Percentiles rank a stretch among this genome's conserved stretches.
phyloP scores from a whole-genome alignment of 2,329 filamentous ascomycete species.

The Raffaelea albimanens region DNA sequence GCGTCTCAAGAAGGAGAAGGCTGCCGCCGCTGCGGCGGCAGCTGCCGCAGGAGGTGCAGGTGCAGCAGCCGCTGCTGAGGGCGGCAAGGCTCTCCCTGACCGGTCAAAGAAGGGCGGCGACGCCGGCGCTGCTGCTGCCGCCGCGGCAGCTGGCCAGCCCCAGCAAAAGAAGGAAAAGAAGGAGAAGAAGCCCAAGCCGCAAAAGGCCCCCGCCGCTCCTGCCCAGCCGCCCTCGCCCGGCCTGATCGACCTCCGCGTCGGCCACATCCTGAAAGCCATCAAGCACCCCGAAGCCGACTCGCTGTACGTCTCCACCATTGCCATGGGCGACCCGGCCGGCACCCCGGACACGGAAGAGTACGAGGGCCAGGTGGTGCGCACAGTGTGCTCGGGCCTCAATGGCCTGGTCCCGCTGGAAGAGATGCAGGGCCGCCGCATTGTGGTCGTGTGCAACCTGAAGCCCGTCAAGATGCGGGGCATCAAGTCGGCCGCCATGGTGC shows the following conservation, averaged over 20 bases:
- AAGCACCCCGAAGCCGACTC: slow-evolving; percentile 96
- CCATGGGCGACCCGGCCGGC: slow-evolving; percentile 78
- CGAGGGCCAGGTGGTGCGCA: slow-evolving; percentile 85
- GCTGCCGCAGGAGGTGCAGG: slow-evolving; percentile 32
- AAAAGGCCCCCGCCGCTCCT: slow-evolving; percentile 56
- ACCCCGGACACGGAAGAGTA: slow-evolving; percentile 84
- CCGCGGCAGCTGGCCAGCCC: slow-evolving; percentile 38
- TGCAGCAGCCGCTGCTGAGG: slow-evolving; percentile 22
- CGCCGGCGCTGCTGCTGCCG: slow-evolving; percentile 25
- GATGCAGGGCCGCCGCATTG: slow-evolving; percentile 93
- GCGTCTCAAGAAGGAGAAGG: slow-evolving; percentile 93
- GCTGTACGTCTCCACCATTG: slow-evolving; percentile 90
- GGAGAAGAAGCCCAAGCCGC: slow-evolving; percentile 72
- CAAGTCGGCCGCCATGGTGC: slow-evolving; percentile 76
- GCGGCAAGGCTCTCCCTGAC: slow-evolving; percentile 43
- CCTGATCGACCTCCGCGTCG: slow-evolving; percentile 90
- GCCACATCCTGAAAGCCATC: slow-evolving; percentile 92
- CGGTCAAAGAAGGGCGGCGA: slow-evolving; percentile 50
- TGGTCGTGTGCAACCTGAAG: slow-evolving; percentile 96
- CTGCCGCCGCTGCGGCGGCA: slow-evolving; percentile 49
- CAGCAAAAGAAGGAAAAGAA: slow-evolving; percentile 97
- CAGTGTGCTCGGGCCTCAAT: slow-evolving; percentile 94
- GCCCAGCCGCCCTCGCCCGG: slow-evolving; percentile 72
- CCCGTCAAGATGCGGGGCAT: slow-evolving; percentile 96
- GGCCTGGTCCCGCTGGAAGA: slow-evolving; percentile 85